These are phyloP conservation scores for Phytophthora idaei DNA, from an alignment of 352 stramenopile species.

Conservation along the genomic window DNA sequence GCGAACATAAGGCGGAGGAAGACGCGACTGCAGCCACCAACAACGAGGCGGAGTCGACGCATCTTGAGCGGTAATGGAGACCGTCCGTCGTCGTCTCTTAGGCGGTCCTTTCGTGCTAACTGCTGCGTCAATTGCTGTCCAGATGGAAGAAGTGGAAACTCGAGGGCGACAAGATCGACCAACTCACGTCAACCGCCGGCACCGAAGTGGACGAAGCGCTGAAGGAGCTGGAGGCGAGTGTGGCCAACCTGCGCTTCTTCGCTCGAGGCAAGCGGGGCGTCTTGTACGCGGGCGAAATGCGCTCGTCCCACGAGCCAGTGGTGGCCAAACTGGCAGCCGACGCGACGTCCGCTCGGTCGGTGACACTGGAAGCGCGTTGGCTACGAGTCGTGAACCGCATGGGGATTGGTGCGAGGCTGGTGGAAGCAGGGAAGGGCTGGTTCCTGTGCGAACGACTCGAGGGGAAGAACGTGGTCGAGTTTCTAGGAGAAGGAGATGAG, in stretches of 20 bases:
- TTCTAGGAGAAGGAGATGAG: conserved; percentile 37
- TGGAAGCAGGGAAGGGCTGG: conserved; percentile 52
- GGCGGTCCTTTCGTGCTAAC: neutral
- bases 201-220: conserved; percentile 26
- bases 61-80: conserved; percentile 52
- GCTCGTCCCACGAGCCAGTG: conserved; percentile 24
- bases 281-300: conserved; percentile 51
- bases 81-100: neutral
- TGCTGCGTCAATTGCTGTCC: conserved; percentile 12
- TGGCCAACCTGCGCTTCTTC: conserved; percentile 60
- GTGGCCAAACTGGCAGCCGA: conserved; percentile 61
- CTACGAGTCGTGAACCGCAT: conserved; percentile 66
- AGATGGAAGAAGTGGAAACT: conserved; percentile 80
- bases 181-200: conserved; percentile 41
- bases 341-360: conserved; percentile 29
- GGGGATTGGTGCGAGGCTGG: conserved; percentile 56
- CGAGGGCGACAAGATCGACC: conserved; percentile 52
- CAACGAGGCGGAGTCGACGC: conserved; percentile 23
- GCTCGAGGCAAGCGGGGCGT: conserved; percentile 70
- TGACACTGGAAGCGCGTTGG: conserved; percentile 65
- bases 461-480: conserved; percentile 67
- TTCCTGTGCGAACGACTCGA: conserved; percentile 67
- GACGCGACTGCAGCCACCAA: neutral
- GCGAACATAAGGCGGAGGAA: neutral
- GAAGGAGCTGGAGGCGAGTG: conserved; percentile 24